Conservation (phyloP, 176 grass and related monocot genomes). For the Cymbopogon citratus region DNA sequence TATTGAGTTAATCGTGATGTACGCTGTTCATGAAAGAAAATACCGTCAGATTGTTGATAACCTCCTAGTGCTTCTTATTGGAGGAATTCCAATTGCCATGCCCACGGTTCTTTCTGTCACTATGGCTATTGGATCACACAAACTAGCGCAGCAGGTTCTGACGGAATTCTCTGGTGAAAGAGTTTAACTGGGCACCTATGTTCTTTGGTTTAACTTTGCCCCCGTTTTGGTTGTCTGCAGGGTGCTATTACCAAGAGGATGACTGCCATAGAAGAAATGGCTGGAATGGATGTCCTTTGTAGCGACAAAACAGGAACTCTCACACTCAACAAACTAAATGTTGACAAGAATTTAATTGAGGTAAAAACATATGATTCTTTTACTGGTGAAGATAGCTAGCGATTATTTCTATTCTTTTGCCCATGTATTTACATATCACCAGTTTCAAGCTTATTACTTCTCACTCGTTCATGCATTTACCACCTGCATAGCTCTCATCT, state of each 20-base stretch:
- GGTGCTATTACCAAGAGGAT: conserved; percentile 82
- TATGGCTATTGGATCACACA: conserved; percentile 77
- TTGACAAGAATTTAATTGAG: conserved; percentile 69
- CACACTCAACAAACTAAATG: conserved; percentile 64
- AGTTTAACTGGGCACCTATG: neutral
- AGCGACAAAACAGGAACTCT: conserved; percentile 79
- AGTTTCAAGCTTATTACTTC: conserved; percentile 6
- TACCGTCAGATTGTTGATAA: conserved; percentile 64
- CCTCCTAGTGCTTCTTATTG: conserved; percentile 67
- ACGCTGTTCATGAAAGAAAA: conserved; percentile 25
- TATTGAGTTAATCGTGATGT: conserved; percentile 59
- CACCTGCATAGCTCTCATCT: neutral
- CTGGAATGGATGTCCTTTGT: conserved; percentile 76
- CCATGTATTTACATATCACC: neutral
- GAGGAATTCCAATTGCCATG: conserved; percentile 74
- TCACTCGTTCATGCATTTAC: neutral
- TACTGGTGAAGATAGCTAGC: conserved; percentile 9
- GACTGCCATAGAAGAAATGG: conserved; percentile 82
- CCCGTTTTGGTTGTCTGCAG: conserved; percentile 19
- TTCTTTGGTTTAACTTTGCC: conserved; percentile 15
- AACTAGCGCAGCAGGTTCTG: conserved; percentile 53
- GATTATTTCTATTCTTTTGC: neutral
- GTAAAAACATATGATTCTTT: conserved; percentile 34
- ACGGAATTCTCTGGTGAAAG: neutral
- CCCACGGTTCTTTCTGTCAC: conserved; percentile 75